Evolutionary conservation across 345 rosid species (phyloP).

Genomic region (Theobroma cacao): DNA sequence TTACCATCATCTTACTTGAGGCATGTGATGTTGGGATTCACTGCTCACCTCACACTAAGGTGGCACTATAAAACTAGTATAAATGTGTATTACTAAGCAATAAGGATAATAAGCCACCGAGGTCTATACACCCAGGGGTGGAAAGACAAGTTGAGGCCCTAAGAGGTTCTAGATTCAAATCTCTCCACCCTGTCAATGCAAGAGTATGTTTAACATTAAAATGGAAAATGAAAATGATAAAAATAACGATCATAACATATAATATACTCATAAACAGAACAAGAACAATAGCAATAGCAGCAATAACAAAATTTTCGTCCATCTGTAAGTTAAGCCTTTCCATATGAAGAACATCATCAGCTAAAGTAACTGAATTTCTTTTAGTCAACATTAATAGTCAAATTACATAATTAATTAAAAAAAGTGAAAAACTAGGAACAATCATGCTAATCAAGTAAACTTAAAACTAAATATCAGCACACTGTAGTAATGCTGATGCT

Average conservation of each 20-base stretch:
- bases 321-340: not conserved
- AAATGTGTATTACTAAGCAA: not conserved
- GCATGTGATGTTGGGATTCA: not conserved
- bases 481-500: not conserved
- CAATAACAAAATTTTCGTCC: not conserved
- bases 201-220: not conserved
- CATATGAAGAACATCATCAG: not conserved
- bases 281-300: not conserved
- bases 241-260: not conserved
- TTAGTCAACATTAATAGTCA: not conserved
- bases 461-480: not conserved
- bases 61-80: not conserved
- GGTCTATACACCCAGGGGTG: not conserved
- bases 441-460: conserved; percentile 2
- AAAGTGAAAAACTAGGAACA: not conserved
- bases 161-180: not conserved
- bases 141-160: not conserved
- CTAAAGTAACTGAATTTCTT: not conserved
- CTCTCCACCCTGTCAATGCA: not conserved
- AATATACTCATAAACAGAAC: too few relatives aligned
- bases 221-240: not conserved
- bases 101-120: not conserved
- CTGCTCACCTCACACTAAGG: not conserved
- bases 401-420: not conserved
- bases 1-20: not conserved